A percentile compares a stretch with the other conserved stretches of the same genome.
Conservation (phyloP, 1,139 yeast species). For the Lodderomyces elongisporus region DNA sequence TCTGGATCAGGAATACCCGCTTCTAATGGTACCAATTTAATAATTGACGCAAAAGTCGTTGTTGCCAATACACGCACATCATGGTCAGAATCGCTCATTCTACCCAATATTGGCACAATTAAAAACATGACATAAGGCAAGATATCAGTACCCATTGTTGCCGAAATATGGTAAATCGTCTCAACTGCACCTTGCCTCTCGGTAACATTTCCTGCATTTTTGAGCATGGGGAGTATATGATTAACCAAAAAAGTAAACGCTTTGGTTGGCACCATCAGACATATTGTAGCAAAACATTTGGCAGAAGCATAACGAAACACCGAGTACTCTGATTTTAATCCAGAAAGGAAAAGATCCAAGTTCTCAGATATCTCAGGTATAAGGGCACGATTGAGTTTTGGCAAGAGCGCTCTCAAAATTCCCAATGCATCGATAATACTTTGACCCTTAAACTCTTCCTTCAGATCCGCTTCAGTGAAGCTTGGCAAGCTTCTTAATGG, state of each 20-base stretch:
- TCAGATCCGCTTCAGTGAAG: slow-evolving; percentile 30
- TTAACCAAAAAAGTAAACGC: slow-evolving; percentile 82
- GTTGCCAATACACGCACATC: slow-evolving; percentile 91
- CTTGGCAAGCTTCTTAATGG: slow-evolving; percentile 43
- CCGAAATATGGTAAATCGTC: slow-evolving; percentile 78
- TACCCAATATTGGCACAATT: slow-evolving; percentile 92
- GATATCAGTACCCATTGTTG: slow-evolving; percentile 82
- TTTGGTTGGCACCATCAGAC: slow-evolving; percentile 65
- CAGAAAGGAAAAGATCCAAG: slow-evolving; percentile 50
- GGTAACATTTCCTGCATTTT: slow-evolving; percentile 68
- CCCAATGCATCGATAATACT: slow-evolving; percentile 83
- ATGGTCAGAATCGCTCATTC: slow-evolving; percentile 94
- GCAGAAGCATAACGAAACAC: slow-evolving; percentile 90
- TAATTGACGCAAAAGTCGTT: slow-evolving; percentile 93
- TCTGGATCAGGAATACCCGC: slow-evolving; percentile 97
- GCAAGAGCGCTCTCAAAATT: slow-evolving; percentile 68
- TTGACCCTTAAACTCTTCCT: slow-evolving; percentile 62
- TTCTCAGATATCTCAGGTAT: slow-evolving; percentile 44
- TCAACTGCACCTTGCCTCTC: slow-evolving; percentile 95
- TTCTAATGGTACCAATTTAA: slow-evolving; percentile 92
- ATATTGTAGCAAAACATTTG: slow-evolving; percentile 78
- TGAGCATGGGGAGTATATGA: slow-evolving; percentile 71
- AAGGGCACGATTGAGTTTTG: slow-evolving; percentile 50
- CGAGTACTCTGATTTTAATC: slow-evolving; percentile 64
- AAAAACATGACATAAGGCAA: slow-evolving; percentile 92